Conservation (phyloP, 768 basidiomycete species). For the Lactarius vividus region DNA sequence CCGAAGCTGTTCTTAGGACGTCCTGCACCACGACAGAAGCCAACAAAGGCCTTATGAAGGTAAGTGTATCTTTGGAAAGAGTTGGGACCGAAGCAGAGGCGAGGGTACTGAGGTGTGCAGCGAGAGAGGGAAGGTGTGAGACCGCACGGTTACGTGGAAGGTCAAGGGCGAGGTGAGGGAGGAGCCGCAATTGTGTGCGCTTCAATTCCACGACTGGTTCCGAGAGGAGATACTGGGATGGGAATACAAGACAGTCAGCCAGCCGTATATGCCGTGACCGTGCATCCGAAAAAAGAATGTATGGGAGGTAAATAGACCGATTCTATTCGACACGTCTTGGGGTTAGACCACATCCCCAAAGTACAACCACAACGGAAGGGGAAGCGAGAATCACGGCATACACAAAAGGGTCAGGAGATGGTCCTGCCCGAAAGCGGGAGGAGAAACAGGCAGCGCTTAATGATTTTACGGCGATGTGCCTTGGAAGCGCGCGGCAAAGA, state of each 20-base stretch:
- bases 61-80: constrained; percentile 13
- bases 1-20: constrained; percentile 43
- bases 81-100: constrained; percentile 40
- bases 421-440: background rate
- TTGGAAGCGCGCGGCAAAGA: background rate
- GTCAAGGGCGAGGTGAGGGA: constrained; percentile 21
- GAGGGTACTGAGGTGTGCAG: constrained; percentile 37
- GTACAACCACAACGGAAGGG: background rate
- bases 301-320: background rate
- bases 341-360: background rate
- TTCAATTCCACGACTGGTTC: constrained; percentile 32
- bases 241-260: background rate
- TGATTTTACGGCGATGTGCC: background rate
- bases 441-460: background rate
- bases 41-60: constrained; percentile 14
- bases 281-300: background rate
- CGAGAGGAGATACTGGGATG: constrained; percentile 25
- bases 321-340: background rate
- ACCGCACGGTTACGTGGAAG: constrained; percentile 20
- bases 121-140: constrained; percentile 32
- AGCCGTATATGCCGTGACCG: background rate
- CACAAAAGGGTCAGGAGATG: background rate
- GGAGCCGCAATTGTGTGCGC: constrained; percentile 30
- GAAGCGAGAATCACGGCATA: background rate
- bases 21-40: constrained; percentile 33